Conservation (phyloP, 2,329 filamentous ascomycete genomes). For the Colletotrichum scovillei region DNA sequence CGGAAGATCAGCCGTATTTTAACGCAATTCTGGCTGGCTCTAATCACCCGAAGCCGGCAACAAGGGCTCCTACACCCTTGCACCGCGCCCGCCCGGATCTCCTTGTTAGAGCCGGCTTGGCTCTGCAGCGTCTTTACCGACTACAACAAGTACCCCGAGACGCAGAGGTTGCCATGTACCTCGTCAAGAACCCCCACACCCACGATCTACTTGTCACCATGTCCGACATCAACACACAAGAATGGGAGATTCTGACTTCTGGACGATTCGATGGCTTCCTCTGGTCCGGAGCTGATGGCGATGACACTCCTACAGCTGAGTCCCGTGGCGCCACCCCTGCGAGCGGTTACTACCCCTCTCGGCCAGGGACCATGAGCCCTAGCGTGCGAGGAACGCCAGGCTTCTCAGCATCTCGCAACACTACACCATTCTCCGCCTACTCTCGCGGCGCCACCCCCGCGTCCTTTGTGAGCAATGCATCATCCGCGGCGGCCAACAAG, state of each 20-base stretch:
- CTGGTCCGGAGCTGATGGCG: conserved; percentile 87
- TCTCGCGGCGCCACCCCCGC: conserved; percentile 68
- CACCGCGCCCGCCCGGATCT: conserved; percentile 77
- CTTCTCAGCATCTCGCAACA: conserved; percentile 55
- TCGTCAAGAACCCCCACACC: conserved; percentile 83
- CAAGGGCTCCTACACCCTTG: conserved; percentile 76
- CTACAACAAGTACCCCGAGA: conserved; percentile 80
- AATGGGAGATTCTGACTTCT: conserved; percentile 96
- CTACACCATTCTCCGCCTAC: conserved; percentile 62
- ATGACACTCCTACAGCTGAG: conserved; percentile 57
- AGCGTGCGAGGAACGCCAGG: conserved; percentile 53
- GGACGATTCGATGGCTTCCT: conserved; percentile 96
- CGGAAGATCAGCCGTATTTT: conserved; percentile 82
- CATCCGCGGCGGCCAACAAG: conserved; percentile 56
- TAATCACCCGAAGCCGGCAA: conserved; percentile 64
- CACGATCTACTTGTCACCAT: conserved; percentile 91
- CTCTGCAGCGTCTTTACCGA: conserved; percentile 88
- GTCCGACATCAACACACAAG: conserved; percentile 87
- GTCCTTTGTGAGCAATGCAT: conserved; percentile 69
- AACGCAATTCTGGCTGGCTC: conserved; percentile 79
- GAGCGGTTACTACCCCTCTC: conserved; percentile 56
- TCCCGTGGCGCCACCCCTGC: conserved; percentile 65
- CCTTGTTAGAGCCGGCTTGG: conserved; percentile 78
- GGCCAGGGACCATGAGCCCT: conserved; percentile 49
- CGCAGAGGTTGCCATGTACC: conserved; percentile 85